These are phyloP conservation scores for Suillus clintonianus DNA, from an alignment of 768 basidiomycete species.

Conservation along the genomic window DNA sequence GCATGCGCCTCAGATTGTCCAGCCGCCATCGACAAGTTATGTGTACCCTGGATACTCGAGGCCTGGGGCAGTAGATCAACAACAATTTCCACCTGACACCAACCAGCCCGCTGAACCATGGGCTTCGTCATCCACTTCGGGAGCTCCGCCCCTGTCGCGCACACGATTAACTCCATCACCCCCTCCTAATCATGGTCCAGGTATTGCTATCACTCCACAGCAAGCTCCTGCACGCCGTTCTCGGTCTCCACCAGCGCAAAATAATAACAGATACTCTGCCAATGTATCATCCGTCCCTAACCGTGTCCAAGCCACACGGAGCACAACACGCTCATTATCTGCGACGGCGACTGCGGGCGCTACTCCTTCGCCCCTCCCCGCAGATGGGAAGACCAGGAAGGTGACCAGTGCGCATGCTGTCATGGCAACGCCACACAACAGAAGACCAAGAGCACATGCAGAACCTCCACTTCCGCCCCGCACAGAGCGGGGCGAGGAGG, in stretches of 20 bases:
- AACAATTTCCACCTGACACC: constrained; percentile 59
- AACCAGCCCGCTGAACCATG: constrained; percentile 51
- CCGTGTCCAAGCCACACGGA: constrained; percentile 32
- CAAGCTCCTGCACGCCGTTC: constrained; percentile 41
- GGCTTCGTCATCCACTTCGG: constrained; percentile 32
- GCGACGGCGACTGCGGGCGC: constrained; percentile 52
- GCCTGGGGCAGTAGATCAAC: constrained; percentile 31
- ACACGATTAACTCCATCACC: constrained; percentile 36
- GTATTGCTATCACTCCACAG: constrained; percentile 26
- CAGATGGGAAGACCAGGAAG: constrained; percentile 62
- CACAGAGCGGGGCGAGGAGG: constrained; percentile 55
- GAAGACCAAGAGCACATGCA: constrained; percentile 46
- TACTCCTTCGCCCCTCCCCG: constrained; percentile 33
- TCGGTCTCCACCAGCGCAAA: constrained; percentile 55
- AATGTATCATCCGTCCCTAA: constrained; percentile 22
- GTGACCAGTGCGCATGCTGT: constrained; percentile 66
- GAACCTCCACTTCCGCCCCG: constrained; percentile 29
- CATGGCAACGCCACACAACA: constrained; percentile 32
- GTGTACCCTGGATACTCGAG: constrained; percentile 17
- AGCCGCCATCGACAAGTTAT: constrained; percentile 30
- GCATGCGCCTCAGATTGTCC: constrained; percentile 29
- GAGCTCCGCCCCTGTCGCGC: constrained; percentile 23
- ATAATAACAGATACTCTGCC: constrained; percentile 36
- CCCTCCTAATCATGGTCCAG: constrained; percentile 28
- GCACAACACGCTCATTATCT: constrained; percentile 69